phyloP scores from a whole-genome alignment of 2,329 filamentous ascomycete species.

The Neopestalotiopsis clavispora region DNA sequence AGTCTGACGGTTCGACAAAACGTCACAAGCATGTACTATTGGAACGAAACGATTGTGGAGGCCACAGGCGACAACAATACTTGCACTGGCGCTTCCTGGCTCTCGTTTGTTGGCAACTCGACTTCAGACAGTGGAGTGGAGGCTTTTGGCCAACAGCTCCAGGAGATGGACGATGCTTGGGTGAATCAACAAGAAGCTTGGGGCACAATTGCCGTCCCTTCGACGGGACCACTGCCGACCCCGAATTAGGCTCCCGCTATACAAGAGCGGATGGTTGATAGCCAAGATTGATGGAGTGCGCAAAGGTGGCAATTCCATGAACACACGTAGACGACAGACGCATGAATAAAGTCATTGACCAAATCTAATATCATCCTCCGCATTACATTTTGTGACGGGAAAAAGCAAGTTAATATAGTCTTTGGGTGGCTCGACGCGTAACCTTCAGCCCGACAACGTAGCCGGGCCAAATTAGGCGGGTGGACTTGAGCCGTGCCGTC shows the following conservation, averaged over 20 bases:
- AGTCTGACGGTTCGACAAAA: constrained; percentile 33
- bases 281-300: background rate
- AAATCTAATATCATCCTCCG: too few relatives aligned
- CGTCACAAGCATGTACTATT: constrained; percentile 36
- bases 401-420: too few relatives aligned
- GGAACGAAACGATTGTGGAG: constrained; percentile 37
- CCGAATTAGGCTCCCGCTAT: background rate
- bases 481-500: background rate
- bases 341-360: background rate
- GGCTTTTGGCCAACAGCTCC: constrained; percentile 29
- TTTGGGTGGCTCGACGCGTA: too few relatives aligned
- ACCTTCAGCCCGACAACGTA: background rate
- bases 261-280: background rate
- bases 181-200: constrained; percentile 27
- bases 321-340: background rate
- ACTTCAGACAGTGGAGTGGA: constrained; percentile 24
- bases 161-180: constrained; percentile 30
- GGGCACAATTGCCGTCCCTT: constrained; percentile 26
- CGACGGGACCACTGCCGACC: constrained; percentile 27
- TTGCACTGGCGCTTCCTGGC: constrained; percentile 34
- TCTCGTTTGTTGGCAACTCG: constrained; percentile 30
- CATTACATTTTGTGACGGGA: too few relatives aligned
- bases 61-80: constrained; percentile 32
- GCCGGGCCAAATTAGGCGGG: background rate
- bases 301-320: background rate